A percentile compares a stretch with the other conserved stretches of the same genome.
Conservation (phyloP, 192 early-diverging fungal species). For the Coemansia brasiliensis region DNA sequence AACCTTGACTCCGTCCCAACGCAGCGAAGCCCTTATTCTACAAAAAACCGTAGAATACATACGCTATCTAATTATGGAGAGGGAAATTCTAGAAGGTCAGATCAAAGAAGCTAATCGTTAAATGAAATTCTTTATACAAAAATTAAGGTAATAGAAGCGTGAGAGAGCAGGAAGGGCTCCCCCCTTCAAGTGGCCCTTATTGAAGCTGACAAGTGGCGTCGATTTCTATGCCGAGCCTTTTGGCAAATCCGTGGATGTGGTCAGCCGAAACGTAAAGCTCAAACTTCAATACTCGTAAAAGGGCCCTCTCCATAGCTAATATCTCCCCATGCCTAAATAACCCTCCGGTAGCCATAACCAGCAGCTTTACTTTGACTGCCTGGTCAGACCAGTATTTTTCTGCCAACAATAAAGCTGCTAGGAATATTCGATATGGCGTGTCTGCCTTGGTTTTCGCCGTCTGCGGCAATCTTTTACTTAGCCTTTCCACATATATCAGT, state of each 20-base stretch:
- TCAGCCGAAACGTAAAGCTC: slow-evolving; percentile 46
- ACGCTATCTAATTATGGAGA: slow-evolving; percentile 62
- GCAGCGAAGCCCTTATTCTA: slow-evolving; percentile 82
- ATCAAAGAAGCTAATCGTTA: slow-evolving; percentile 24
- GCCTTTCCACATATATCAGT: slow-evolving; percentile 69
- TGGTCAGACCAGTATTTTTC: slow-evolving; percentile 66
- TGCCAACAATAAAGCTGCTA: slow-evolving; percentile 68
- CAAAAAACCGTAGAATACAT: slow-evolving; percentile 84
- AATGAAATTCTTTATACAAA: too few relatives aligned
- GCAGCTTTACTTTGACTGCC: slow-evolving; percentile 36
- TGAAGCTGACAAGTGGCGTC: slow-evolving; percentile 11
- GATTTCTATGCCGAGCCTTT: slow-evolving; percentile 33
- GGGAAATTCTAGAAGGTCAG: slow-evolving; percentile 52
- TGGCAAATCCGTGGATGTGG: slow-evolving; percentile 34
- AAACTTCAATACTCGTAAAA: slow-evolving; percentile 47
- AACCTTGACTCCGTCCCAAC: slow-evolving; percentile 75
- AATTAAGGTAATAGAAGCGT: background rate
- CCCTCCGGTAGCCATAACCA: slow-evolving; percentile 38
- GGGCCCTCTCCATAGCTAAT: slow-evolving; percentile 43
- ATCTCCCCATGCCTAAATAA: slow-evolving; percentile 42
- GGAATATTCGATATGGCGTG: slow-evolving; percentile 72
- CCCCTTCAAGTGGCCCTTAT: too few relatives aligned
- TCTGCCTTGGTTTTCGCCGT: slow-evolving; percentile 67
- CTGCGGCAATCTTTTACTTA: slow-evolving; percentile 62
- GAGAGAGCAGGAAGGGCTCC: background rate